Evolutionary conservation across 2,329 filamentous ascomycete genomes (phyloP).

Genomic region (Trichoderma pleuroti): DNA sequence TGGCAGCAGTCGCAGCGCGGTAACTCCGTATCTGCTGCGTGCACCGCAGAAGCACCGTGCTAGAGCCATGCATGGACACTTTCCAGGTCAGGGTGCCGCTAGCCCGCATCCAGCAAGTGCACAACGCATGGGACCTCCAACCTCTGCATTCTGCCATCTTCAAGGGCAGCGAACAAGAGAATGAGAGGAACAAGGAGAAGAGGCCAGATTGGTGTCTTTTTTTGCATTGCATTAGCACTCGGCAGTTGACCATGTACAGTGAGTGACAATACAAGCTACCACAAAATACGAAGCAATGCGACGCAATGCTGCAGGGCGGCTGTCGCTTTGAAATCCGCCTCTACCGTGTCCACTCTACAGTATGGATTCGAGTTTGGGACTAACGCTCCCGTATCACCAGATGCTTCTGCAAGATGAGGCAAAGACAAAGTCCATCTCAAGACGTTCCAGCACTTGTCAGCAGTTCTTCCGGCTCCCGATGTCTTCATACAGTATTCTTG

Average conservation of each 20-base stretch:
- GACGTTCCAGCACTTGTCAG: neutral
- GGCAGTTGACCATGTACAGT: too few species aligned
- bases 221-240: neutral
- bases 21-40: neutral
- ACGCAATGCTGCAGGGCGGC: neutral
- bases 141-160: too few species aligned
- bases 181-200: neutral
- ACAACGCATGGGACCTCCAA: neutral
- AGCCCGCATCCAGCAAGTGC: neutral
- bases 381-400: neutral
- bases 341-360: neutral
- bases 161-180: too few species aligned
- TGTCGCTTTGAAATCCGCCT: neutral
- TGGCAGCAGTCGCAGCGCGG: neutral
- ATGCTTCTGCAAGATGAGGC: conserved; percentile 9
- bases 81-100: neutral
- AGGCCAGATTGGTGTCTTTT: neutral
- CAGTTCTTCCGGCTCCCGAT: neutral
- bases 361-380: neutral
- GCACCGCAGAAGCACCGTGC: neutral
- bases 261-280: too few species aligned
- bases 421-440: neutral
- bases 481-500: neutral
- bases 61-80: neutral
- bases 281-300: neutral